Evolutionary conservation across 345 rosid genomes (phyloP), one percentile per base, ranked within the genome.

Genomic region (Gossypium rotundifolium): DNA sequence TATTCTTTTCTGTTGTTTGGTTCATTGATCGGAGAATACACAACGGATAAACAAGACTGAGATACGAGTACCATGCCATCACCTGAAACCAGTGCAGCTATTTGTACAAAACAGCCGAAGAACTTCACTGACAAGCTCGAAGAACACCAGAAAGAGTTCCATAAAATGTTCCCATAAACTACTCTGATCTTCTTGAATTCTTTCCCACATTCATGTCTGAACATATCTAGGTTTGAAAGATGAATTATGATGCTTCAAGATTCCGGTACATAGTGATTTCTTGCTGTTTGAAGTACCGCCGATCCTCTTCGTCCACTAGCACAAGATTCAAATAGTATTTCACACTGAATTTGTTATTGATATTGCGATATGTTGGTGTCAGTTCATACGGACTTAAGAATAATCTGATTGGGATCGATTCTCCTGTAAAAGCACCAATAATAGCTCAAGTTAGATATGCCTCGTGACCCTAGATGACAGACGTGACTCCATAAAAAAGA

Each of bases 241-340:
- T 4, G 27, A 42, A 12, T 40, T 38, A 65, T 2, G 53, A 65
- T 2, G 33, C 42, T 76, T 84, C 89, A 3, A 76, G 81, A 75
- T 80, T 81, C 80, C 89, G 81, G 79, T 84, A 88, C 14, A 88
- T 68, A 13, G 89, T 88, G 67, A 88, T 76, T 75, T 88, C 91
- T 75, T 88, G 91, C 77, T 88, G 91, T 86, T 88, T 88, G 80
- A 88, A 88, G 63, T 88, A 88, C 40, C 89, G 81, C 16, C 91
- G 84, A 49, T 88, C 91, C 72, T 88, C 91, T 80, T 88, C 89
- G 52, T 86, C 91, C 67, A 88, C 89, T 23, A 88, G 81, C 62
- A 88, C 91, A 27, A 86, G 89, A 71, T 88, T 88, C 79, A 88
- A 73, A 73, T 86, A 86, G 69, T 88, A 88, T 80, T 88, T 88